phyloP scores from a whole-genome alignment of 2,329 filamentous ascomycete genomes.

The Colletotrichum theobromicola region DNA sequence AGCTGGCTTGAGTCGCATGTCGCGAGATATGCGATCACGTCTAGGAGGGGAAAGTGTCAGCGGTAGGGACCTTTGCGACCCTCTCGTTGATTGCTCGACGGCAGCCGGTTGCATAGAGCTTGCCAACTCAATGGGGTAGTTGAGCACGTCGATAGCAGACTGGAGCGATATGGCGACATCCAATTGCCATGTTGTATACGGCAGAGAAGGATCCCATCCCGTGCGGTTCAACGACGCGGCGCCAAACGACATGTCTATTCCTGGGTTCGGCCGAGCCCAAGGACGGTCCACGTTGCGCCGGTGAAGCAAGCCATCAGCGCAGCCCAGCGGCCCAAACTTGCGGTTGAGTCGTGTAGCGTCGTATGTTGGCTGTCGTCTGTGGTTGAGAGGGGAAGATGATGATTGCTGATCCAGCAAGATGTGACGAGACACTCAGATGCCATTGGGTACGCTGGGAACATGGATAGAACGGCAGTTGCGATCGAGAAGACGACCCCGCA shows the following conservation, averaged over 20 bases:
- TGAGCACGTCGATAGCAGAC: neutral
- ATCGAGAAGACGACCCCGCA: constrained; percentile 2
- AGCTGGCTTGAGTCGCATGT: neutral
- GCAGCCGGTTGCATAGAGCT: neutral
- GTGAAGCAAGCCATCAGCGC: neutral
- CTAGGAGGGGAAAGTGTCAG: constrained; percentile 1
- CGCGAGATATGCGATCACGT: neutral
- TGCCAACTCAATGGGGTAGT: neutral
- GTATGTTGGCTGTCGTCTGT: neutral
- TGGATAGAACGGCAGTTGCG: neutral
- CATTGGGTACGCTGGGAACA: neutral
- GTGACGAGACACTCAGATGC: neutral
- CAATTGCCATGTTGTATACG: neutral
- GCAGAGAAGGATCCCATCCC: neutral
- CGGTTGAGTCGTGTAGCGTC: neutral
- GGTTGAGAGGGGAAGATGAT: neutral
- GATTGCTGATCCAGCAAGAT: neutral
- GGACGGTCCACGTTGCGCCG: neutral
- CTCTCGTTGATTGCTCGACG: neutral
- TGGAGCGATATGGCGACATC: neutral
- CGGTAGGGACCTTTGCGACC: neutral
- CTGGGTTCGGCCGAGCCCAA: neutral
- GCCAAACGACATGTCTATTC: neutral
- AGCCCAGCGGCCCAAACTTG: neutral
- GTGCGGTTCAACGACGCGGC: neutral